These are phyloP conservation scores for Microdochium paspali DNA, from an alignment of 2,329 filamentous ascomycete genomes.

Conservation along the genomic window DNA sequence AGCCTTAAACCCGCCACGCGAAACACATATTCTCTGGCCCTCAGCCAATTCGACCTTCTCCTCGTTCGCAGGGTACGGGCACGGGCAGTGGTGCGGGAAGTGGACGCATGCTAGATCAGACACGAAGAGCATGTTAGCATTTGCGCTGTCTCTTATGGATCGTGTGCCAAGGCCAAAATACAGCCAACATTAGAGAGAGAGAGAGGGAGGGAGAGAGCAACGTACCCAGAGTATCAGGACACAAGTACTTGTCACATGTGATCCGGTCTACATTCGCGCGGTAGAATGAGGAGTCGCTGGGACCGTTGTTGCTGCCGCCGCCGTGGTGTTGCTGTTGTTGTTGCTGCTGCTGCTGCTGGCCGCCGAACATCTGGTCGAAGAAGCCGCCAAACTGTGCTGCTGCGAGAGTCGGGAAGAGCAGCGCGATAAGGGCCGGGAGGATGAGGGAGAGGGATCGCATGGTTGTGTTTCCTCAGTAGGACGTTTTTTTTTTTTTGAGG, in stretches of 20 bases:
- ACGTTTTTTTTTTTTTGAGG: no score
- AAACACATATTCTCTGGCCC: constrained; percentile 63
- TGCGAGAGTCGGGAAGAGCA: constrained; percentile 48
- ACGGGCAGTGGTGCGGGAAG: constrained; percentile 95
- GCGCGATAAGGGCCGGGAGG: constrained; percentile 41
- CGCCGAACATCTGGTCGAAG: constrained; percentile 95
- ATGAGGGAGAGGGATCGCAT: constrained; percentile 21
- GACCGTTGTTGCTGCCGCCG: constrained; percentile 53
- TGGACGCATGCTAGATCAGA: constrained; percentile 69
- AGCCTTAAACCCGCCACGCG: constrained; percentile 63
- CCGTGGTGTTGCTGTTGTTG: constrained; percentile 46
- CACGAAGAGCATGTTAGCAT: no score
- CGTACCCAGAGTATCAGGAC: constrained; percentile 70
- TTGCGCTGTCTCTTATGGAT: no score
- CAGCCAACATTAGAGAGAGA: not conserved
- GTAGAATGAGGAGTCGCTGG: constrained; percentile 78
- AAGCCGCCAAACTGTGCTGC: constrained; percentile 79
- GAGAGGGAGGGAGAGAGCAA: not conserved
- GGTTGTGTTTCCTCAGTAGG: constrained; percentile 7
- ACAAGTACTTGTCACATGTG: constrained; percentile 88
- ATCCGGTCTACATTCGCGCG: constrained; percentile 40
- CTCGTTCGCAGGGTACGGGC: constrained; percentile 66
- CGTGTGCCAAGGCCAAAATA: not conserved
- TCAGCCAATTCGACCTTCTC: constrained; percentile 71
- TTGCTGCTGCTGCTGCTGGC: constrained; percentile 39